Conservation (phyloP, 306 rosid species). For the Urtica urens region DNA sequence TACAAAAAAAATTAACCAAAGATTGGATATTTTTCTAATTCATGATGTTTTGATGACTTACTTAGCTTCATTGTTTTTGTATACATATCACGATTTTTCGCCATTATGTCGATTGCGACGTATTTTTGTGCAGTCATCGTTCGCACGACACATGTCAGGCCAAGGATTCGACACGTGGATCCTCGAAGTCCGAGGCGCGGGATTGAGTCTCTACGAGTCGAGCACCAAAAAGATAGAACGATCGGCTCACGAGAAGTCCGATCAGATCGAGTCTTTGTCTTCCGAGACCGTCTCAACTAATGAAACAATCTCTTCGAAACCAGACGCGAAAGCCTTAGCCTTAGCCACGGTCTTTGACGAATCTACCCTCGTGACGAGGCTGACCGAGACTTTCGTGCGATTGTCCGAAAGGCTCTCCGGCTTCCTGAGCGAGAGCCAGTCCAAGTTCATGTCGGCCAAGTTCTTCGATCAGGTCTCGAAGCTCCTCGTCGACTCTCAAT, state of each 20-base stretch:
- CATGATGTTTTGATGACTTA: too few species aligned
- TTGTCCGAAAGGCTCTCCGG: slow-evolving; percentile 82
- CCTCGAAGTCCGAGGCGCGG: slow-evolving; percentile 95
- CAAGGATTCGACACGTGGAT: slow-evolving; percentile 97
- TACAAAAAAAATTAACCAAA: too few species aligned
- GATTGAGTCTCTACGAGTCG: slow-evolving; percentile 59
- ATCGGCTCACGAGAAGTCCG: slow-evolving; percentile 47
- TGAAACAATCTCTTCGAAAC: slow-evolving; percentile 32
- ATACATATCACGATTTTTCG: background rate
- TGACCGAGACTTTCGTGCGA: slow-evolving; percentile 60
- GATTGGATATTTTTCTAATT: too few species aligned
- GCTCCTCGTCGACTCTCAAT: slow-evolving; percentile 64
- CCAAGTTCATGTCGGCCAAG: slow-evolving; percentile 52
- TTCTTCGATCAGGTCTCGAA: slow-evolving; percentile 74
- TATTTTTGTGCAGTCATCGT: slow-evolving; percentile 64
- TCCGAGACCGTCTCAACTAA: slow-evolving; percentile 34
- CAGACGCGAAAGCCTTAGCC: slow-evolving; percentile 23
- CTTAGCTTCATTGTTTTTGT: background rate
- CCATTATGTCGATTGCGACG: slow-evolving; percentile 9
- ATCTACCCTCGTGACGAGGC: slow-evolving; percentile 46
- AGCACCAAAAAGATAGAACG: slow-evolving; percentile 43
- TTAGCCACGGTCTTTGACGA: slow-evolving; percentile 66
- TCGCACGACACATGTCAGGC: slow-evolving; percentile 88
- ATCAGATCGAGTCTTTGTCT: slow-evolving; percentile 63
- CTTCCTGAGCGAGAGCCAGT: slow-evolving; percentile 80